These are phyloP conservation scores for Glycine tomentella DNA, from an alignment of 306 rosid genomes.

Conservation along the genomic window DNA sequence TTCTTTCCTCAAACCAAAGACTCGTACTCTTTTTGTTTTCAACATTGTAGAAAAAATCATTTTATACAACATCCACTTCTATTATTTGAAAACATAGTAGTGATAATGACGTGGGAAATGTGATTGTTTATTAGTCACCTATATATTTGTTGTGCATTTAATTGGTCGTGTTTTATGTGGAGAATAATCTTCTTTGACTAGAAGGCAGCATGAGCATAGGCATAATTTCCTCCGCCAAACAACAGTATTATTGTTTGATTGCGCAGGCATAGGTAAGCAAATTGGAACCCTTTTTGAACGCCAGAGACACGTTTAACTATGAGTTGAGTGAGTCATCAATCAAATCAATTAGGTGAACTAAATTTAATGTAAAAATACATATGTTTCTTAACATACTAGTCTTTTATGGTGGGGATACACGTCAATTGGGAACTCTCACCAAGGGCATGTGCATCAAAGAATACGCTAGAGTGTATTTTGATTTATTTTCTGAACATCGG, in stretches of 20 bases:
- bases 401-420: not conserved
- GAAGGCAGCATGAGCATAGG: not conserved
- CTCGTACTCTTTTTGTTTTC: not conserved
- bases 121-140: conserved; percentile 1
- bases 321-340: conserved; percentile 28
- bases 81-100: not conserved
- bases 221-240: conserved; percentile 7
- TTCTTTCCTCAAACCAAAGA: not conserved
- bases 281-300: not conserved
- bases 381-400: not conserved
- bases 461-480: not conserved
- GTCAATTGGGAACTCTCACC: conserved; percentile 1
- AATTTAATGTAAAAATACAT: not conserved
- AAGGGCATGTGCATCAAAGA: not conserved
- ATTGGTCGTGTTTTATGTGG: conserved; percentile 30
- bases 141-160: not conserved
- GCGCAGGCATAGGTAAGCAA: not conserved
- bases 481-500: not conserved
- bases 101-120: not conserved
- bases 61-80: not conserved
- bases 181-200: conserved; percentile 37
- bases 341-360: not conserved
- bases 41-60: not conserved
- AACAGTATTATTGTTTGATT: not conserved
- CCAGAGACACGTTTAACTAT: conserved; percentile 7